Evolutionary conservation across 805 yeast genomes (phyloP).

Genomic region (Wickerhamomyces sydowiorum): DNA sequence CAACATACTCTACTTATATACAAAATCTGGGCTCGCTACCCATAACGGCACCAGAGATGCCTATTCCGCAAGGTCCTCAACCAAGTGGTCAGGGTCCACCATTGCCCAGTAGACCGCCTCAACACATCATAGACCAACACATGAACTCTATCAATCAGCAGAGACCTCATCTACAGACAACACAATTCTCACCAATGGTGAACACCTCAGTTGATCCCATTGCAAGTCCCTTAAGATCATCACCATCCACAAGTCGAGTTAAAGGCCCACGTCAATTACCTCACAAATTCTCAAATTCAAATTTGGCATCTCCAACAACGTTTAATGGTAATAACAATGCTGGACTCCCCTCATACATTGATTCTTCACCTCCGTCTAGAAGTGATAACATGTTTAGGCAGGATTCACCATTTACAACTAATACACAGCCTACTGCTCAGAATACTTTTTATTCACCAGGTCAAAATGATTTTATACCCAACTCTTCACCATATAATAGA

Average conservation of each 20-base stretch:
- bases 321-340: no score
- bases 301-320: not conserved
- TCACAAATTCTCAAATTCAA: constrained; percentile 10
- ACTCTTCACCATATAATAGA: constrained; percentile 4
- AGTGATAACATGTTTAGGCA: not conserved
- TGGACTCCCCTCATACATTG: no score
- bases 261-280: constrained; percentile 21
- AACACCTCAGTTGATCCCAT: not conserved
- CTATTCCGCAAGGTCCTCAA: no score
- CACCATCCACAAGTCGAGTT: constrained; percentile 5
- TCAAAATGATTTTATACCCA: not conserved
- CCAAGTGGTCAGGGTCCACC: constrained; percentile 12
- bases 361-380: no score
- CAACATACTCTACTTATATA: not conserved
- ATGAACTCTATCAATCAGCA: constrained; percentile 1
- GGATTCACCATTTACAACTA: constrained; percentile 2
- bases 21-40: not conserved
- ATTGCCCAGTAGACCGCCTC: constrained; percentile 17
- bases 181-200: not conserved
- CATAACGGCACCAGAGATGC: not conserved
- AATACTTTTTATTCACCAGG: not conserved
- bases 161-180: not conserved
- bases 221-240: not conserved
- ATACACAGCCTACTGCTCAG: not conserved
- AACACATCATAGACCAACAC: constrained; percentile 15